These are phyloP conservation scores for Arachnomyces sp. DNA, from an alignment of 2,329 filamentous ascomycete genomes.

Conservation along the genomic window DNA sequence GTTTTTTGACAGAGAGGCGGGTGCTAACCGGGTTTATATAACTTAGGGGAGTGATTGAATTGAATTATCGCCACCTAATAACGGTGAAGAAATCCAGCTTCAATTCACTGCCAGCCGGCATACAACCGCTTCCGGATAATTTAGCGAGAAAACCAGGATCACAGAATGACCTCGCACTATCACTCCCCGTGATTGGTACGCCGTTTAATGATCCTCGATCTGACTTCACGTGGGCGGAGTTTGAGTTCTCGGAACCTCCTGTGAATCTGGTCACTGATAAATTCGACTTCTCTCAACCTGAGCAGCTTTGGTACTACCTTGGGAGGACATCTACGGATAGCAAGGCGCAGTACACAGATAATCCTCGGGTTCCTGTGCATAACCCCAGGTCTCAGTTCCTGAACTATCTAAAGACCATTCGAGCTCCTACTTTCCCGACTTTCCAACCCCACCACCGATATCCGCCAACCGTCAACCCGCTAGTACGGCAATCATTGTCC, in stretches of 20 bases:
- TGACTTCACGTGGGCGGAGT: constrained; percentile 68
- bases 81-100: constrained; percentile 44
- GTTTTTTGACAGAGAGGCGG: no score
- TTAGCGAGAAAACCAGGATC: constrained; percentile 44
- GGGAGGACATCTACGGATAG: constrained; percentile 80
- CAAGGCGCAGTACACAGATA: constrained; percentile 81
- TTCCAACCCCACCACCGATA: constrained; percentile 20
- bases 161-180: constrained; percentile 49
- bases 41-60: constrained; percentile 44
- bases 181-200: constrained; percentile 57
- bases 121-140: constrained; percentile 40
- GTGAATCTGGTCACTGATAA: constrained; percentile 55
- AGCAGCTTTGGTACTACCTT: constrained; percentile 83
- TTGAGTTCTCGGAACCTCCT: constrained; percentile 54
- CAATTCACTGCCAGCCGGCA: constrained; percentile 36
- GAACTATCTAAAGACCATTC: constrained; percentile 36
- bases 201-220: constrained; percentile 51
- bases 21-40: constrained; percentile 9
- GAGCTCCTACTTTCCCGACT: constrained; percentile 19
- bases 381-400: constrained; percentile 44
- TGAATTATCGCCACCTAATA: constrained; percentile 50
- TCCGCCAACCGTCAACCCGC: constrained; percentile 20
- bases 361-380: constrained; percentile 47
- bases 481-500: constrained; percentile 21
- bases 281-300: constrained; percentile 61